phyloP scores from a whole-genome alignment of 2,329 filamentous ascomycete genomes.

The Penicillium janthinellum region DNA sequence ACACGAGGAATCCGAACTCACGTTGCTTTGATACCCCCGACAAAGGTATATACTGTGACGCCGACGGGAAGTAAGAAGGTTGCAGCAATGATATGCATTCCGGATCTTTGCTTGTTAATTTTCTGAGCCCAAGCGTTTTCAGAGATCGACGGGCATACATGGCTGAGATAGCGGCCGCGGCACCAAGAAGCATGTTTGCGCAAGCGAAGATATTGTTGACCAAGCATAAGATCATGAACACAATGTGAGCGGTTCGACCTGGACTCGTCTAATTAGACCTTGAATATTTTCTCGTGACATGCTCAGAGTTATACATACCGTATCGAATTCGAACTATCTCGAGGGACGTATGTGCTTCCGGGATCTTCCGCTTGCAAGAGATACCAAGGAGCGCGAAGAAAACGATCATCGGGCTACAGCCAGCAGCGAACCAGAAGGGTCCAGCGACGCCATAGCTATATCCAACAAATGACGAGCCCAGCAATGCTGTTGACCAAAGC shows the following conservation, averaged over 20 bases:
- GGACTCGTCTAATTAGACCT: not conserved
- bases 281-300: not conserved
- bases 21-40: conserved; percentile 47
- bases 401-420: conserved; percentile 58
- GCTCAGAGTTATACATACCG: conserved; percentile 30
- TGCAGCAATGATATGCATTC: conserved; percentile 54
- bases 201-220: conserved; percentile 59
- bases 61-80: conserved; percentile 50
- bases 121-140: not conserved
- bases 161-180: conserved; percentile 46
- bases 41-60: conserved; percentile 44
- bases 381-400: conserved; percentile 58
- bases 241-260: conserved; percentile 50
- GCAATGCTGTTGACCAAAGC: conserved; percentile 57
- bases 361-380: conserved; percentile 55
- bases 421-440: conserved; percentile 61
- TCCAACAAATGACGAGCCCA: conserved; percentile 54
- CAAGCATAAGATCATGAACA: conserved; percentile 56
- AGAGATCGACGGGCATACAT: conserved; percentile 25
- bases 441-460: conserved; percentile 59
- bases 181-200: conserved; percentile 56
- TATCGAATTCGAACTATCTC: conserved; percentile 58
- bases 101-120: conserved; percentile 40
- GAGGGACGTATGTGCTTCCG: conserved; percentile 57
- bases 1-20: conserved; percentile 10